Evolutionary conservation across 2,329 filamentous ascomycete genomes (phyloP), one percentile per base, ranked within the genome.

Genomic region (Aspergillus novoparasiticus): DNA sequence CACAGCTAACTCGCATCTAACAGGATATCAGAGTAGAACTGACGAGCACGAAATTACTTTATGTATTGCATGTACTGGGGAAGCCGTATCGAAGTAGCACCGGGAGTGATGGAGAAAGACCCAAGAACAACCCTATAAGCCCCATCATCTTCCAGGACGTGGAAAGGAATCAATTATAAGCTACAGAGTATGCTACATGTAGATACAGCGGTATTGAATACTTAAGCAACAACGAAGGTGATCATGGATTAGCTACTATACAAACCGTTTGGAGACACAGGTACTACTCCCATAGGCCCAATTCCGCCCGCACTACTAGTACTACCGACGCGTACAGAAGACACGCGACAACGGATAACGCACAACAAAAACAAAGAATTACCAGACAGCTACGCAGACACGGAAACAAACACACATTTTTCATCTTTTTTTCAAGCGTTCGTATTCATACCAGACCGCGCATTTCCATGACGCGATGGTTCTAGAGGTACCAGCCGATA

Each of bases 361-460:
- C n/a, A 50, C 12, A 50, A 48, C 23, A 16, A 28, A 50, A 50
- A 50, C 46, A 50, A 30, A 50, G 12, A 10, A 1, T 2, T 26
- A 6, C 14, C 6, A 30, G 23, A 3, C 19, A 46, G n/a, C 43
- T 23, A 46, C 43, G 11, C 28, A 32, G 1, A 34, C 45, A 50
- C 14, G 16, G 14, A 30, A n/a, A 19, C 14, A n/a, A 28, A 3
- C 14, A 50, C 23, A 8, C 2, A n/a, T 2, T 34, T 16, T 36
- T 41, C 16, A 39, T 39, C 30, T 54, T 64, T 64, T 21, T 68
- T 73, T 68, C 21, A 62, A 69, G 58, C 53, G 69, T 71, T 75
- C 71, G 72, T 76, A 76, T 77, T 77, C 74, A 75, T 76, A 75
- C 72, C 68, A 65, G 74, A 76, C 67, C 73, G 69, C 69, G 71